These are phyloP conservation scores for Saccharomyces kudriavzevii DNA, from an alignment of 805 yeast species.

Conservation along the genomic window DNA sequence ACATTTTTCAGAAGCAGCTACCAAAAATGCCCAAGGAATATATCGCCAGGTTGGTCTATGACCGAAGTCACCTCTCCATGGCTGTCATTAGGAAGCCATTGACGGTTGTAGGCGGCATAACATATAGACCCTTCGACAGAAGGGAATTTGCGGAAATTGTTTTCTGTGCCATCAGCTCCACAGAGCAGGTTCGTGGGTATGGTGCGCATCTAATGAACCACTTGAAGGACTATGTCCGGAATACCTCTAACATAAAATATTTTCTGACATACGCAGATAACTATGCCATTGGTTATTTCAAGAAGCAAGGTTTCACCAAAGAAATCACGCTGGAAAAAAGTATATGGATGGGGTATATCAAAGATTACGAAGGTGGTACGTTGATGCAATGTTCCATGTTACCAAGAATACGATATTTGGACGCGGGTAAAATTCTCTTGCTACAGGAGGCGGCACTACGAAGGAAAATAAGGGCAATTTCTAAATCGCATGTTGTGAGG, in stretches of 20 bases:
- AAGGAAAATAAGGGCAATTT: conserved; percentile 69
- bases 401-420: conserved; percentile 80
- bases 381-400: conserved; percentile 95
- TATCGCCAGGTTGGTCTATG: conserved; percentile 89
- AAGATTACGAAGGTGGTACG: conserved; percentile 98
- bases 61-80: conserved; percentile 87
- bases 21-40: conserved; percentile 99
- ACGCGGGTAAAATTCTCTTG: conserved; percentile 74
- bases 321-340: conserved; percentile 79
- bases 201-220: conserved; percentile 99
- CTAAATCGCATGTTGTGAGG: conserved; percentile 71
- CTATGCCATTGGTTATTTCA: conserved; percentile 97
- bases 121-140: conserved; percentile 86
- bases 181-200: conserved; percentile 96
- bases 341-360: conserved; percentile 97
- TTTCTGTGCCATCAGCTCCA: conserved; percentile 93
- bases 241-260: conserved; percentile 76
- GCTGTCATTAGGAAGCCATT: conserved; percentile 91
- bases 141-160: conserved; percentile 96
- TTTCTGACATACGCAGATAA: conserved; percentile 96
- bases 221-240: conserved; percentile 86
- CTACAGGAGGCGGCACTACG: conserved; percentile 88
- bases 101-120: conserved; percentile 96
- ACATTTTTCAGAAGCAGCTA: conserved; percentile 91
- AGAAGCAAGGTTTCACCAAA: conserved; percentile 96